Base-by-base conservation (phyloP, 495 filamentous ascomycete species). In the Hyaloscypha bicolor region DNA sequence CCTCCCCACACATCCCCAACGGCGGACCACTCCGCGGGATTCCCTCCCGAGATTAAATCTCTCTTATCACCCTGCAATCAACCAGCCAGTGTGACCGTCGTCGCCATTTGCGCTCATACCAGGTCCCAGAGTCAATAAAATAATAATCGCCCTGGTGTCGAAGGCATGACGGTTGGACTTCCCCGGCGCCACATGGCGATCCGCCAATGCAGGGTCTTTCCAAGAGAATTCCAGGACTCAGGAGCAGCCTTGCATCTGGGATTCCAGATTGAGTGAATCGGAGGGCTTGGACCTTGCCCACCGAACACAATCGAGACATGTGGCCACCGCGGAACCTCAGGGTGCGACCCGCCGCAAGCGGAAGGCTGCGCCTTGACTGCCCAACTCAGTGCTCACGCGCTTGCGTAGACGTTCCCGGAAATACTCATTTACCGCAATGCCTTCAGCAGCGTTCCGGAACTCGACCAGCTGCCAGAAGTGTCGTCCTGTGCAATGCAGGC, bases 221-320 rank as follows among this genome's bases (percentile, higher is more conserved):
- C 53, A 56, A 48, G 42, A 37, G 35, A 12, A 48, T 48, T 48
- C 42, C 42, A 48, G 42, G 42, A 48, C 6, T 37, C 35, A 8
- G 35, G 8, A 8, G 3, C 11, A 19, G 42, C 42, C 8, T 48
- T 19, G 42, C 12, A 19, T 12, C 6, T 48, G 42, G 42, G 42
- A 48, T 14, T 56, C 53, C 29, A 25, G 19, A 56, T 37, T 5
- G 19, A 42, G 60, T 25, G 9, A 33, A 12, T 30, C 35, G 60
- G 37, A 62, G 9, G 31, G 12, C 60, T 25, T 9, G n/a, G 39
- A 33, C 60, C 60, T 25, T 45, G 60, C 33, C 35, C 60, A 21
- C 60, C 60, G 60, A 37, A 21, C 60, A 30, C 60, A 48, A 62
- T 62, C 60, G 37, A 62, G 60, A 62, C 60, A 30, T 30, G 22